phyloP scores from a whole-genome alignment of 129 eudicot genomes.

The Gnaphalium uliginosum region DNA sequence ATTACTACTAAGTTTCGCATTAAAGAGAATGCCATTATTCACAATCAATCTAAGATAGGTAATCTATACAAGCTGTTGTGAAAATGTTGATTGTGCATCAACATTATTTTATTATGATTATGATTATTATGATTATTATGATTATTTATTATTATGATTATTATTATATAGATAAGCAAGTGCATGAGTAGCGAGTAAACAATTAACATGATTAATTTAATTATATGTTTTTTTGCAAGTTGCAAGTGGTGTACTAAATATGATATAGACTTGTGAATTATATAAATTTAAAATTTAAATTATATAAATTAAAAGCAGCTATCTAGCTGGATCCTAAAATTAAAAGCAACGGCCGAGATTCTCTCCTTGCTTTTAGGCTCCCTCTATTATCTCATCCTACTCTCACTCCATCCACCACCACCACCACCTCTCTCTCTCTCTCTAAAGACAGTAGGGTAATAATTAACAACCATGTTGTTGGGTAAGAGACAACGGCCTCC shows the following conservation, averaged over 20 bases:
- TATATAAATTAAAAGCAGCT: not conserved
- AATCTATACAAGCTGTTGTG: no score
- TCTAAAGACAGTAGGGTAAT: not conserved
- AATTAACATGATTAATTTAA: no score
- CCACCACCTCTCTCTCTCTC: constrained; percentile 25
- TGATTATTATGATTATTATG: no score
- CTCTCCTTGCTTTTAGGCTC: constrained; percentile 56
- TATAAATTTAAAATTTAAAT: no score
- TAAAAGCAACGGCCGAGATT: constrained; percentile 58
- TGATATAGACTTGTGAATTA: constrained; percentile 7
- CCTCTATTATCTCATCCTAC: constrained; percentile 41
- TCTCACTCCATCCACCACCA: constrained; percentile 35
- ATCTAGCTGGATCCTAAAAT: not conserved
- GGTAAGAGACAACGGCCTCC: constrained; percentile 70
- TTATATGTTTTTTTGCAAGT: no score
- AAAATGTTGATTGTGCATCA: no score
- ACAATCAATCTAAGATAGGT: no score
- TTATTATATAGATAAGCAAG: not conserved
- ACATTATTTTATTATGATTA: no score
- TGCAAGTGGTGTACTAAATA: not conserved
- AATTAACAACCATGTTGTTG: constrained; percentile 38
- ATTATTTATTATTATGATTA: no score
- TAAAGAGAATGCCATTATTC: no score
- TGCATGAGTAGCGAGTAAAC: no score
- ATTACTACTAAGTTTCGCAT: no score